Conservation (phyloP, 2,329 filamentous ascomycete genomes). For the Tolypocladium inflatum region DNA sequence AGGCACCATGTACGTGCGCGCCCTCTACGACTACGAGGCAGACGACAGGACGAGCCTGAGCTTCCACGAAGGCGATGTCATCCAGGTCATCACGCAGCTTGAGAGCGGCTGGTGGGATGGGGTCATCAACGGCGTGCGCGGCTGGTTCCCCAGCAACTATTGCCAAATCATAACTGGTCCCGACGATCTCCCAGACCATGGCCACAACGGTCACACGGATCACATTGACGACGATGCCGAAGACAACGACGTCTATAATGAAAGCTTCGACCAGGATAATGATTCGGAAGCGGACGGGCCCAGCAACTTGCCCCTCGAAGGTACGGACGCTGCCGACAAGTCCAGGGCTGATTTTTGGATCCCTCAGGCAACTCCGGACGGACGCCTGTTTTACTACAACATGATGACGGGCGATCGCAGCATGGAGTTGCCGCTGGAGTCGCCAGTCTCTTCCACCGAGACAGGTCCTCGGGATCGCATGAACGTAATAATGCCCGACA, state of each 20-base stretch:
- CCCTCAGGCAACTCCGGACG: constrained; percentile 89
- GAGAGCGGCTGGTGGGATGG: constrained; percentile 99
- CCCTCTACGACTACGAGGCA: constrained; percentile 95
- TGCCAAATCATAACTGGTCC: constrained; percentile 75
- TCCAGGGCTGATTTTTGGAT: constrained; percentile 97
- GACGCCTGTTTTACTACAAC: constrained; percentile 94
- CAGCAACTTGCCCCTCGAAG: constrained; percentile 59
- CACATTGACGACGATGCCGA: constrained; percentile 54
- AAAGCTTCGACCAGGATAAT: constrained; percentile 57
- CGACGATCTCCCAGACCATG: constrained; percentile 59
- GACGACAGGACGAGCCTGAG: constrained; percentile 95
- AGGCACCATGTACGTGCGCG: constrained; percentile 81
- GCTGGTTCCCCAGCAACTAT: constrained; percentile 99
- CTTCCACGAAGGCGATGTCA: constrained; percentile 93
- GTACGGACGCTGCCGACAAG: constrained; percentile 50
- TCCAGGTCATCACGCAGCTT: constrained; percentile 95
- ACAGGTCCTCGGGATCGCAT: constrained; percentile 80
- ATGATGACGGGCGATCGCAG: constrained; percentile 92
- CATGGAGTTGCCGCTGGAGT: constrained; percentile 89
- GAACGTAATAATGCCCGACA: constrained; percentile 81
- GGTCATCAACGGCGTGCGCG: constrained; percentile 89
- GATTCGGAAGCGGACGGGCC: constrained; percentile 53
- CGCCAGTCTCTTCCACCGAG: constrained; percentile 71
- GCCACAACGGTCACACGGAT: constrained; percentile 43
- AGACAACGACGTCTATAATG: constrained; percentile 56